Evolutionary conservation across 306 rosid species (phyloP), one percentile per base, ranked within the genome.

Genomic region (Adenanthera pavonina): DNA sequence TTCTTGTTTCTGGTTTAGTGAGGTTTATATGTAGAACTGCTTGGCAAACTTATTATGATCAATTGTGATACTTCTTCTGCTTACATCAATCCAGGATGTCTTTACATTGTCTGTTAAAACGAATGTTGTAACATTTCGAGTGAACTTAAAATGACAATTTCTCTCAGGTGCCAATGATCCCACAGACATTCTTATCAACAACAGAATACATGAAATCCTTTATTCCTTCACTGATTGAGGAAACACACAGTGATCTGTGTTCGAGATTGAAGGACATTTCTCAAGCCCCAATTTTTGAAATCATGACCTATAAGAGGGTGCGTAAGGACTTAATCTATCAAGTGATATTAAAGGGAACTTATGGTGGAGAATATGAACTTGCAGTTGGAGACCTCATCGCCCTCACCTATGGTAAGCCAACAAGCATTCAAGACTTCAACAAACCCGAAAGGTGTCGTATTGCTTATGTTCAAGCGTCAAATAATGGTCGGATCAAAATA

Each of bases 371-470:
- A 36, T 88, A 87, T 77, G 85, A 82, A 47, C 89, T 92, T 16
- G 62, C 60, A 52, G n/a, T 0, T 48, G 92, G 94, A 64, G 97
- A 92, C 49, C 72, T 88, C 81, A 80, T 88, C 78, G 90, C 92
- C 51, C 64, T 89, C 38, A 74, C 91, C 2, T 33, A 81, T 69
- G 73, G 73, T 10, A 83, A 49, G 61, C 90, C 94, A 0, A 75
- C 69, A 69, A n/a, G 77, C 34, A 2, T 61, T 3, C 2, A 51
- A 52, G 94, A 92, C 78, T 73, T 92, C 67, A 59, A 60, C 56
- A 62, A 53, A 77, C 53, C 80, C 7, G 61, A 6, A 25, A 25
- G 67, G 12, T 90, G 75, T 78, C 70, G 78, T 62, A 35, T 87
- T 13, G 94, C 87, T 72, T 69, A 83, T 83, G 84, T 86, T 82